Conservation (phyloP, 1,284 basidiomycete genomes). For the Cryptococcus sp. region DNA sequence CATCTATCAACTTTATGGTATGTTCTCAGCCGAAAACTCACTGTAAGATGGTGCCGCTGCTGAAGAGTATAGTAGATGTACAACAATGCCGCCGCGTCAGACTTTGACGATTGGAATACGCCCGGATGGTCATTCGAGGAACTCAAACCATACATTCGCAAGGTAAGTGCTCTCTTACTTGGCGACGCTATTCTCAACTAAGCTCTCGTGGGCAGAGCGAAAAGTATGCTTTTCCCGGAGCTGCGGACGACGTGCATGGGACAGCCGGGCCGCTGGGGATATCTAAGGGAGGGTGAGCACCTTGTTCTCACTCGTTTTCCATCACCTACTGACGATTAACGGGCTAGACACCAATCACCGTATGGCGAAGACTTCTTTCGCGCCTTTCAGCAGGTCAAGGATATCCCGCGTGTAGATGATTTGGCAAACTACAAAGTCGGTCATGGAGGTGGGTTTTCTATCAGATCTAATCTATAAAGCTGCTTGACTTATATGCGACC, state of each 20-base stretch:
- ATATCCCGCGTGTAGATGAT: conserved; percentile 5
- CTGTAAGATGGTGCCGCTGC: background rate
- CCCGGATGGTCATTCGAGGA: conserved; percentile 23
- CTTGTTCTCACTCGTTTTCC: no score
- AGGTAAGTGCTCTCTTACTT: conserved; percentile 6
- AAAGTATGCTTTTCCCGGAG: background rate
- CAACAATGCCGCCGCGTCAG: conserved; percentile 21
- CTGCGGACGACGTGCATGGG: no score
- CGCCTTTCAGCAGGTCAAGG: conserved; percentile 5
- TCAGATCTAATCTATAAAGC: no score
- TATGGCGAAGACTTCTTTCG: conserved; percentile 5
- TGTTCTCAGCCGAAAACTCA: background rate
- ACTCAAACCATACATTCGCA: conserved; percentile 18
- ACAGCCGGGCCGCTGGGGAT: no score
- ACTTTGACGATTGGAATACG: conserved; percentile 27
- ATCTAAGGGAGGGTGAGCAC: no score
- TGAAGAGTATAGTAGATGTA: conserved; percentile 9
- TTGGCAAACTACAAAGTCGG: conserved; percentile 14
- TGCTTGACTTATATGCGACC: no score
- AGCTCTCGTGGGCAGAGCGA: conserved; percentile 1
- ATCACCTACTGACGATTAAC: no score
- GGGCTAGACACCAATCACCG: background rate
- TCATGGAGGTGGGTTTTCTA: conserved; percentile 12
- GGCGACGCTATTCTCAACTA: background rate
- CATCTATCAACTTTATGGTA: conserved; percentile 19